phyloP scores from a whole-genome alignment of 2,329 filamentous ascomycete genomes.

The Sclerotinia minor region DNA sequence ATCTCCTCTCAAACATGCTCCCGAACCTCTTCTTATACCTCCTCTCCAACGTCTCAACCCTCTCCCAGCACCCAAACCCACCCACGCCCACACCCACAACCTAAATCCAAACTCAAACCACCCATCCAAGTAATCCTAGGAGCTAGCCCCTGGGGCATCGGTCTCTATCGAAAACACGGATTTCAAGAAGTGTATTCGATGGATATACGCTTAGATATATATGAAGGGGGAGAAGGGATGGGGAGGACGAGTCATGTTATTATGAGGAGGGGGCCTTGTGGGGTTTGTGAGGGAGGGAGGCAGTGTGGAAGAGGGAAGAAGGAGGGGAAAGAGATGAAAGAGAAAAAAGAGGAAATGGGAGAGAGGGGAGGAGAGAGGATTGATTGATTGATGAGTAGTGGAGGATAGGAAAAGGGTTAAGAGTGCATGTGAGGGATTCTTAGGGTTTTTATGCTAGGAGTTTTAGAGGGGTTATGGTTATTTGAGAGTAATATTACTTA shows the following conservation, averaged over 20 bases:
- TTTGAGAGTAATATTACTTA: too few relatives aligned
- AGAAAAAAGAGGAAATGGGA: too few relatives aligned
- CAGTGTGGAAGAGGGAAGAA: background rate
- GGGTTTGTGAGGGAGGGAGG: background rate
- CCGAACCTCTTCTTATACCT: too few relatives aligned
- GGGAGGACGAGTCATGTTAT: slow-evolving; percentile 7
- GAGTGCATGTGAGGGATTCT: background rate
- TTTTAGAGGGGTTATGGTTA: too few relatives aligned
- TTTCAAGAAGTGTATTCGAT: slow-evolving; percentile 33
- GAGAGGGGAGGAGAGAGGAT: background rate
- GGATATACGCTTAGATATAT: slow-evolving; percentile 34
- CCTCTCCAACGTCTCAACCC: too few relatives aligned
- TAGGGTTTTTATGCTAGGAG: too few relatives aligned
- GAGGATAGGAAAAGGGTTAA: too few relatives aligned
- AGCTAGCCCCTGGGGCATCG: slow-evolving; percentile 34
- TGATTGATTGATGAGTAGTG: too few relatives aligned
- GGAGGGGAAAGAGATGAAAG: background rate
- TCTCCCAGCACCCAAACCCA: slow-evolving; percentile 2
- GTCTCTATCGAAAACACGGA: slow-evolving; percentile 35
- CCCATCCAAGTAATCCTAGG: slow-evolving; percentile 38
- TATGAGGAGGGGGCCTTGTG: slow-evolving; percentile 9
- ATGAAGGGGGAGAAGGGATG: slow-evolving; percentile 31
- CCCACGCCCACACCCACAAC: slow-evolving; percentile 21
- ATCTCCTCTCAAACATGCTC: too few relatives aligned
- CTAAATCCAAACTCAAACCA: too few relatives aligned